phyloP scores from a whole-genome alignment of 148 eudicot genomes.

The Silene conica region DNA sequence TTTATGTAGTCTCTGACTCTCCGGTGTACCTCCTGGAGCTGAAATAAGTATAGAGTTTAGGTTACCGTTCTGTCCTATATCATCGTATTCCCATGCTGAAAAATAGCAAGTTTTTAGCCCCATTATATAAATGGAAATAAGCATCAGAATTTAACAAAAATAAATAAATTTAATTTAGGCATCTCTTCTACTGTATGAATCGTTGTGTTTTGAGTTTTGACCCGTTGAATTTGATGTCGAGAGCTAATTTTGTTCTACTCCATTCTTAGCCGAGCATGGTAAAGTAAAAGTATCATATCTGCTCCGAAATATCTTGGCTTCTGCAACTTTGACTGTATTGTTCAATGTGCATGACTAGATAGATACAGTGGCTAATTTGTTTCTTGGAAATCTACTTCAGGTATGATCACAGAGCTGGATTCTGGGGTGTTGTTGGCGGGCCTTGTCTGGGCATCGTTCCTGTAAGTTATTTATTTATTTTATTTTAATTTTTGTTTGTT shows the following conservation, averaged over 20 bases:
- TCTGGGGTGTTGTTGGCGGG: constrained; percentile 97
- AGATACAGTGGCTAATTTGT: neutral
- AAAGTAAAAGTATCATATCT: neutral
- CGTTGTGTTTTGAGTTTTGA: neutral
- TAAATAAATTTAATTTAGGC: neutral
- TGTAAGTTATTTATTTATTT: constrained; percentile 42
- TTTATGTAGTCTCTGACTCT: too few species aligned
- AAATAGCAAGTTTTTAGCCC: neutral
- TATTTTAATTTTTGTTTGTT: neutral
- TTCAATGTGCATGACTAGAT: neutral
- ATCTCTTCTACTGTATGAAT: neutral
- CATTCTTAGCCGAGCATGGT: neutral
- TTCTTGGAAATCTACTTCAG: constrained; percentile 33
- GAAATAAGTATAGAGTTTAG: neutral
- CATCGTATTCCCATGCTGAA: too few species aligned
- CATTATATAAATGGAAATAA: neutral
- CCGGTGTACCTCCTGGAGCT: too few species aligned
- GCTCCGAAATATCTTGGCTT: neutral
- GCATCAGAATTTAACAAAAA: neutral
- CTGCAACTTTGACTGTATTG: neutral
- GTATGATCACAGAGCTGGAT: constrained; percentile 95
- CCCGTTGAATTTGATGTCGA: neutral
- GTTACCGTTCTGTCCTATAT: too few species aligned
- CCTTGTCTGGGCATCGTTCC: constrained; percentile 97
- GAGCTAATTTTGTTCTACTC: neutral